Conservation (phyloP, 2,329 filamentous ascomycete genomes). For the Rutstroemia sp. region DNA sequence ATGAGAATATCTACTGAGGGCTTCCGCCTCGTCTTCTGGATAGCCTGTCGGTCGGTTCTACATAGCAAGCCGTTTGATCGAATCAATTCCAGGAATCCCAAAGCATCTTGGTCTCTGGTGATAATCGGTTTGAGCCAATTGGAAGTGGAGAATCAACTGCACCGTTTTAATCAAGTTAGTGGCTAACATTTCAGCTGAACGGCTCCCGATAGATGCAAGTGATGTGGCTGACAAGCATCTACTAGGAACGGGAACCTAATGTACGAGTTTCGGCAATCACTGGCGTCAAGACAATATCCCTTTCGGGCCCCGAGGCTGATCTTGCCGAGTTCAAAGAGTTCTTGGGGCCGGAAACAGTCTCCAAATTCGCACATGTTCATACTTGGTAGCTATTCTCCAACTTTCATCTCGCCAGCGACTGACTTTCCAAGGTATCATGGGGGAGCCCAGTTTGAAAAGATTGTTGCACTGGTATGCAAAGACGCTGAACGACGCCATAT, state of each 20-base stretch:
- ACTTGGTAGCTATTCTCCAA: not conserved
- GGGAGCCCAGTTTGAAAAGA: not conserved
- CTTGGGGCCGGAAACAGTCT: not conserved
- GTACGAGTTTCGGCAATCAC: not conserved
- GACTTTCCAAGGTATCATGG: not conserved
- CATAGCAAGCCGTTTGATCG: not conserved
- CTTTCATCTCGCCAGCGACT: not conserved
- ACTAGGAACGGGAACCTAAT: not conserved
- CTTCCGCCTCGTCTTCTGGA: conserved; percentile 5
- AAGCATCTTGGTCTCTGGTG: not conserved
- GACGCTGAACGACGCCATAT: not conserved
- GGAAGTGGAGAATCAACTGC: not conserved
- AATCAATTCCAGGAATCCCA: not conserved
- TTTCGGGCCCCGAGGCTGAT: not conserved
- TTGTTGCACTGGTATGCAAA: not conserved
- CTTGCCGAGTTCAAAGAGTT: not conserved
- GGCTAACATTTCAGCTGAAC: not conserved
- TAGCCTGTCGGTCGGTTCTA: not conserved
- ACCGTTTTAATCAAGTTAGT: not conserved
- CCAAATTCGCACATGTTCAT: conserved; percentile 2
- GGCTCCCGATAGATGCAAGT: not conserved
- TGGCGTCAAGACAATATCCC: not conserved
- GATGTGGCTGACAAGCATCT: not conserved
- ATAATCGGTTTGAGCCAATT: not conserved
- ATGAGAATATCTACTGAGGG: not conserved